Percentiles rank a stretch among this genome's conserved stretches.
Conservation (phyloP, 768 basidiomycete genomes). For the Termitomyces sp. region DNA sequence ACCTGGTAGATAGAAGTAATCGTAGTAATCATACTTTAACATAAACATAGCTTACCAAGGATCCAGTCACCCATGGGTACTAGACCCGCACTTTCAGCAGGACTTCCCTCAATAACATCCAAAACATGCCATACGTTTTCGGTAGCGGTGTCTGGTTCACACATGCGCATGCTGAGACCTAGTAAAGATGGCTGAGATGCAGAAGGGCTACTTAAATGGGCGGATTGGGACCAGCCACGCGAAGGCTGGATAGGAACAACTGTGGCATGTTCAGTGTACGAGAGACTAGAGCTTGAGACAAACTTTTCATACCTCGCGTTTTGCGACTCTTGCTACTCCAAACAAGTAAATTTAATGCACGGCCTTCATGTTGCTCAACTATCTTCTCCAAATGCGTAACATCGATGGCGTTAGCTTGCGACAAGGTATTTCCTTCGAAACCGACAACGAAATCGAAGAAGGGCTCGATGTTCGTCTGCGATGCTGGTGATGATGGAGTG, state of each 20-base stretch:
- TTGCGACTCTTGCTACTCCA: constrained; percentile 80
- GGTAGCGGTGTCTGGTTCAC: constrained; percentile 80
- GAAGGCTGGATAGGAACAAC: constrained; percentile 85
- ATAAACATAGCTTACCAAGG: constrained; percentile 24
- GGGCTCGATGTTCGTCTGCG: constrained; percentile 77
- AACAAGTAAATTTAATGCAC: constrained; percentile 62
- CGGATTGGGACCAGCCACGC: constrained; percentile 66
- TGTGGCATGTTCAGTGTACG: constrained; percentile 23
- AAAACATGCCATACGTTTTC: constrained; percentile 99
- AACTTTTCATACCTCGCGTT: constrained; percentile 51
- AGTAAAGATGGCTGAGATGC: constrained; percentile 79
- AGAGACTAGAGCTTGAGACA: constrained; percentile 1
- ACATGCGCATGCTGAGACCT: constrained; percentile 90
- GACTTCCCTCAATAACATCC: constrained; percentile 93
- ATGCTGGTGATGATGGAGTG: constrained; percentile 84
- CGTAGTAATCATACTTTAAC: constrained; percentile 17
- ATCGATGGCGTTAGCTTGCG: constrained; percentile 52
- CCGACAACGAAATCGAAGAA: constrained; percentile 98
- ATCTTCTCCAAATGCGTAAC: constrained; percentile 70
- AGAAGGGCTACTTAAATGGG: constrained; percentile 26
- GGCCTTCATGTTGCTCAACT: constrained; percentile 77
- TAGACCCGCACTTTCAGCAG: constrained; percentile 93
- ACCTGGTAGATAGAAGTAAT: constrained; percentile 53
- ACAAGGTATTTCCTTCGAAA: constrained; percentile 63
- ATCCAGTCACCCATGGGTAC: constrained; percentile 80